Base-by-base conservation (phyloP, 805 yeast genomes). In the Danielozyma ontarioensis region DNA sequence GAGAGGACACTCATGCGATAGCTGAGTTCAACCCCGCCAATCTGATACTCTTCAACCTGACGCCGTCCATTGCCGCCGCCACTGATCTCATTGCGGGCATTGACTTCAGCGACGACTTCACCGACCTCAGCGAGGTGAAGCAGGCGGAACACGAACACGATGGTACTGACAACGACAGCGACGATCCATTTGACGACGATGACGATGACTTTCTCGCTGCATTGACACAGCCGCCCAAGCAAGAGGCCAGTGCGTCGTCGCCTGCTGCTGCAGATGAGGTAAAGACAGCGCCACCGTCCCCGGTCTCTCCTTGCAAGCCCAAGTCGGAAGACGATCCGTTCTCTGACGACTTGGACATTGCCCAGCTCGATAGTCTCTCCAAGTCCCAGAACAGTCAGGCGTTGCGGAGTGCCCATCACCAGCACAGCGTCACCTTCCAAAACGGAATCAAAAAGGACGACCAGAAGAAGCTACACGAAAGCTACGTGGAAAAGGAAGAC, bases 171-270 rank as follows among this genome's bases (percentile, higher is more conserved):
- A 10, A 13, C 15, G 31, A 32, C 15, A 44, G 51, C 3, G 52
- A 48, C 16, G 57, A 55, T 36, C 55, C 57, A 3, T 55, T 54
- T 27, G 52, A 58, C 10, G 63, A 58, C 33, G 63, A 58, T 34
- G 64, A 58, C 22, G 39, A 37, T 2, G 50, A 40, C 17, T 7
- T 49, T 6, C 26, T 46, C 22, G 40, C 39, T 5, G 48, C 45
- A 4, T 11, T 43, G 11, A 34, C 28, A 26, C 32, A 11, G 28
- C 15, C 15, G 36, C 8, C 5, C 12, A 13, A 5, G 19, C 22
- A 16, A 8, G 28, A 36, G 5, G 36, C 29, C 31, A 25, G 25
- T 27, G 30, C 26, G 10, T 7, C 15, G 3, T 13, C 4, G 19
- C n/a, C 30, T 39, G 17, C 24, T 43, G 6, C 37, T 40, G 4